phyloP scores from a whole-genome alignment of 1,284 basidiomycete genomes.

The Pyrrhoderma lamaoense region DNA sequence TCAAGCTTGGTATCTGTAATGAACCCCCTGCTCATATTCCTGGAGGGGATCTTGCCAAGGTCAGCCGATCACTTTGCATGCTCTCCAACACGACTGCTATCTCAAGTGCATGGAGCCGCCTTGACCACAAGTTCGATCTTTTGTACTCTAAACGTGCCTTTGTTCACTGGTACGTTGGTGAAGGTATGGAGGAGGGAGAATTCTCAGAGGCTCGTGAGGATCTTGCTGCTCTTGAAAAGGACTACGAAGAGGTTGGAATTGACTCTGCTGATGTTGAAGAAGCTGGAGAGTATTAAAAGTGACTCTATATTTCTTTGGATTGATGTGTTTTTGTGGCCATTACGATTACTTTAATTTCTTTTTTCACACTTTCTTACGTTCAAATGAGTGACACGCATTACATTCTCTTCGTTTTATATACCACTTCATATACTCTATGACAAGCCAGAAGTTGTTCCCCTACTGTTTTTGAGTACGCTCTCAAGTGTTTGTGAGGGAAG shows the following conservation, averaged over 20 bases:
- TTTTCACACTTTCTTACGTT: constrained; percentile 5
- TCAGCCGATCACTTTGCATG: constrained; percentile 93
- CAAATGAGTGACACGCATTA: constrained; percentile 15
- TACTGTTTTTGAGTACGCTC: constrained; percentile 1
- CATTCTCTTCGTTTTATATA: constrained; percentile 14
- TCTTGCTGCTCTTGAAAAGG: constrained; percentile 94
- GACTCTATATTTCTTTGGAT: constrained; percentile 12
- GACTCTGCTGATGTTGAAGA: constrained; percentile 85
- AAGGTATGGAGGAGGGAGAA: constrained; percentile 99
- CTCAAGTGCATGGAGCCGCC: constrained; percentile 80
- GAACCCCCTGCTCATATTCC: constrained; percentile 89
- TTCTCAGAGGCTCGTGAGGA: constrained; percentile 98
- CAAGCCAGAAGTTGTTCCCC: constrained; percentile 3
- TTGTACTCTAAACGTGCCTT: constrained; percentile 91
- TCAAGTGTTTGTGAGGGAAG: neutral
- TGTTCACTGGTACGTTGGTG: constrained; percentile 93
- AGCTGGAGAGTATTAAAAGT: constrained; percentile 63
- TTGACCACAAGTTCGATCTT: constrained; percentile 98
- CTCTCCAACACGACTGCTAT: constrained; percentile 84
- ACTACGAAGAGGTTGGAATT: constrained; percentile 87
- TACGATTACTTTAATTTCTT: constrained; percentile 17
- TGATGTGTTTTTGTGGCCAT: constrained; percentile 9
- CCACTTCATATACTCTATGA: constrained; percentile 11
- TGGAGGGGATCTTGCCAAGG: constrained; percentile 92
- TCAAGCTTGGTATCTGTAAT: constrained; percentile 98